Evolutionary conservation across 83 land plant species (phyloP), one percentile per base, ranked within the genome.

Genomic region (Picea abies): DNA sequence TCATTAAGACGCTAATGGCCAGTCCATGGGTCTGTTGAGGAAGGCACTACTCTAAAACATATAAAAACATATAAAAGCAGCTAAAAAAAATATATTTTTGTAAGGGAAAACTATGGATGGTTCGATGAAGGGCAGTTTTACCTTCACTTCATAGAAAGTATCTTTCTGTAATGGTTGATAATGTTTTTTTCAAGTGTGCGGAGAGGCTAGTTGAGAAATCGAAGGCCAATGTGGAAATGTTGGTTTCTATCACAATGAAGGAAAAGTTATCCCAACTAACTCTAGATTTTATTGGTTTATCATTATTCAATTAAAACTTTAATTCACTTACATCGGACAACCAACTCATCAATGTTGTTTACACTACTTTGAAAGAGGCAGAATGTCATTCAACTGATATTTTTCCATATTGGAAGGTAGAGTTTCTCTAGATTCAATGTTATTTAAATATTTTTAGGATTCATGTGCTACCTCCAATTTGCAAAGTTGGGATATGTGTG

Each of bases 91-190:
- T 29, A 29, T 29, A 29, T 29, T 29, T 29, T 1, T 29, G 29
- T 29, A 29, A 29, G 29, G 29, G 29, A 29, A 29, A 29, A 29
- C 29, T 29, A 29, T 29, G 29, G 29, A 29, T 29, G 29, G 29
- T 29, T 29, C 0, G 29, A 29, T 93, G 99, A 84, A 90, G 93
- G 84, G 99, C 99, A 71, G 99, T 98, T 52, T 88, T 92, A 44
- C 99, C 99, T 65, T 98, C 99, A n/a, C 96, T 96, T 66, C 99
- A 98, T 86, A 94, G 86, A 69, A 94, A 88, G 39, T 96, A 90
- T 79, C 80, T 98, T 69, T 90, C 99, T 4, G 85, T 94, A 63
- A 96, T 98, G 79, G 99, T 98, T 80, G 99, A 98, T 80, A 88
- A 88, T 35, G 99, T 98, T 3, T 98, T 96, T 83, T 90, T 91